These are phyloP conservation scores for Rhododendron vialii DNA, from an alignment of 148 eudicot species.

Conservation along the genomic window DNA sequence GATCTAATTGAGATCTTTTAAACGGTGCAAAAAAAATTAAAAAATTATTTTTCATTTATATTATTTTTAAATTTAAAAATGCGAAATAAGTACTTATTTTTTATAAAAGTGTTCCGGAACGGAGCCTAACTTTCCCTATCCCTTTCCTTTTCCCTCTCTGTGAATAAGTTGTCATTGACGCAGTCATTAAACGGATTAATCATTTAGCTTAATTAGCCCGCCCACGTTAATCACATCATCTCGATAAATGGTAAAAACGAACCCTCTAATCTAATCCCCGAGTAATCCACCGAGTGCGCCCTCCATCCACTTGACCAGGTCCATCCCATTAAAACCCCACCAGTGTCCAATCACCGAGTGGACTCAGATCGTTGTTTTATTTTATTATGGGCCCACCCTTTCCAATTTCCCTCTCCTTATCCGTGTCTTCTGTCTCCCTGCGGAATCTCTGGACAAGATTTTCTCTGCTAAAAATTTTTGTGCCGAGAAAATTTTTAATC, in stretches of 20 bases:
- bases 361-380: background rate
- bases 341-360: background rate
- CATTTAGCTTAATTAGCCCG: background rate
- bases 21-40: no score
- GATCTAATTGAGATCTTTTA: no score
- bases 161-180: background rate
- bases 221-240: background rate
- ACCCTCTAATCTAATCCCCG: background rate
- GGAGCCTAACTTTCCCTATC: background rate
- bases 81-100: no score
- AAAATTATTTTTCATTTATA: no score
- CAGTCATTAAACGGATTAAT: background rate
- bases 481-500: fast-evolving
- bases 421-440: no score
- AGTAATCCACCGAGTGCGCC: background rate
- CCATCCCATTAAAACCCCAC: background rate
- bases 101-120: no score
- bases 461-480: fast-evolving
- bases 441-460: no score
- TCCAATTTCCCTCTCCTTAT: background rate
- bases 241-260: no score
- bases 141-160: background rate
- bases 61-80: no score
- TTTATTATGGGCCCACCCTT: background rate
- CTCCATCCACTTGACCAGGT: background rate